Base-by-base conservation (phyloP, 2,329 filamentous ascomycete species). In the Penicillium oxalicum region DNA sequence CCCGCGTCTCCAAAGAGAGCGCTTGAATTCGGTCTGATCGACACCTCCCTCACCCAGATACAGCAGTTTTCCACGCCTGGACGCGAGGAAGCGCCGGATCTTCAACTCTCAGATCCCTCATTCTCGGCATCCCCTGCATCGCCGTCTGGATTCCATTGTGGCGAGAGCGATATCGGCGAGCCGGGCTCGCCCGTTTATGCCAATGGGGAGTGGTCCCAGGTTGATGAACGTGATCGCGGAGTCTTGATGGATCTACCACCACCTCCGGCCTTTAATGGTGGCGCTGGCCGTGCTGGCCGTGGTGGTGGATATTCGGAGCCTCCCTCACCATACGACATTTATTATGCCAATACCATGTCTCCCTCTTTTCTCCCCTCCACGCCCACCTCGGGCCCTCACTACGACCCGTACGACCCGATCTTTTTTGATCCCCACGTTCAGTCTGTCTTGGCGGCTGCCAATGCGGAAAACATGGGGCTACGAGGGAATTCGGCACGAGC, bases 91-190 rank as follows among this genome's bases (percentile, higher is more conserved):
- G 18, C 18, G 18, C 18, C 18, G 18, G 18, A 18, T 18, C 45
- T 25, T 29, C 44, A 24, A 44, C 9, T 41, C 47, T 5, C 37
- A 45, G 29, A 32, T 32, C 29, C 11, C 29, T 32, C 29, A 4
- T 32, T 32, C 29, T 32, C 29, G 18, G 18, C 18, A 34, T 48
- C 45, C 9, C 58, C 55, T 3, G 46, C 52, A 24, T 57, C 59
- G 12, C 49, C 50, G 5, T 50, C 56, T 38, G 52, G 56, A 6
- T 54, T 57, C 44, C 55, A 54, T 35, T 57, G 55, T 11, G 52
- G 55, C 8, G 61, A 58, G 41, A 59, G 58, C 18, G 63, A 66
- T 4, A 58, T 66, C 6, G 64, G 64, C 38, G 64, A 66, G 40
- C 64, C 64, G 2, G 64, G 64, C 9, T 63, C 62, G 5, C 57